Conservation (phyloP, 2,329 filamentous ascomycete genomes). For the Dactylellina parvicollis region DNA sequence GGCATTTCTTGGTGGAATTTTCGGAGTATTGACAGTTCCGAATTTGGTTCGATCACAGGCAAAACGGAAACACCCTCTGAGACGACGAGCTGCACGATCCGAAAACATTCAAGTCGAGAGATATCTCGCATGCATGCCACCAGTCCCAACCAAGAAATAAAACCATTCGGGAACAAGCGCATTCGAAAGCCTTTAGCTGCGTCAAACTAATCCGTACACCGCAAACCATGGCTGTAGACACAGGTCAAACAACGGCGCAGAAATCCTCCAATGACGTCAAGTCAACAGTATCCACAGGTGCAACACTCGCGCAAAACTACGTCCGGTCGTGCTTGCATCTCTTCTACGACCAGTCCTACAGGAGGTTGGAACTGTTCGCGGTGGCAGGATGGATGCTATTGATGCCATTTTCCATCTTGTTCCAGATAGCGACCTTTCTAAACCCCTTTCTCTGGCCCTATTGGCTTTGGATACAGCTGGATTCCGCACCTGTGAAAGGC, state of each 20-base stretch:
- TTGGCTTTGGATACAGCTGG: slow-evolving; percentile 11
- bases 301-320: neutral
- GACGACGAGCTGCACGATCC: too few species aligned
- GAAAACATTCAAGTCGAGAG: too few species aligned
- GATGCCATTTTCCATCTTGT: neutral
- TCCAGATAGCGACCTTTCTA: neutral
- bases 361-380: neutral
- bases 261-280: neutral
- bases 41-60: too few species aligned
- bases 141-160: too few species aligned
- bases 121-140: too few species aligned
- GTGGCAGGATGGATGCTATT: slow-evolving; percentile 8
- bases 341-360: neutral
- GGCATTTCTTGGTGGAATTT: too few species aligned
- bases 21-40: too few species aligned
- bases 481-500: neutral
- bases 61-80: too few species aligned
- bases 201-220: too few species aligned
- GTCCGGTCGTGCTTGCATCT: neutral
- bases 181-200: too few species aligned
- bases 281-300: neutral
- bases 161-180: too few species aligned
- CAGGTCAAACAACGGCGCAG: neutral
- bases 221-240: neutral
- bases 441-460: slow-evolving; percentile 1